A percentile compares a stretch with the other conserved stretches of the same genome.
Evolutionary conservation across 495 filamentous ascomycete genomes (phyloP).

Genomic region (Trypethelium eluteriae): DNA sequence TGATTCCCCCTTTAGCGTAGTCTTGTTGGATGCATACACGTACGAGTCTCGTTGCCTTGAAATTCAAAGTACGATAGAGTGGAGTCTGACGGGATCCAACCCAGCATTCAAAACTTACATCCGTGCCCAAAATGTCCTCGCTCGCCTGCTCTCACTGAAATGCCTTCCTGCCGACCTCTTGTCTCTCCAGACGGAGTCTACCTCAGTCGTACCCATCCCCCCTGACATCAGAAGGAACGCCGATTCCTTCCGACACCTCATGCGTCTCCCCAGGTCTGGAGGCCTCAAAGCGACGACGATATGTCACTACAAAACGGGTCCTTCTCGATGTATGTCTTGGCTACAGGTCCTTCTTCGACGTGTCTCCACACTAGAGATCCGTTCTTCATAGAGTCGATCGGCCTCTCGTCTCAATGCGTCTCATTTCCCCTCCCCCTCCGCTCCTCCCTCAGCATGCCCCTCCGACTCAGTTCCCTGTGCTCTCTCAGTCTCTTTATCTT

Average conservation of each 20-base stretch:
- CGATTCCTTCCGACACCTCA: no score
- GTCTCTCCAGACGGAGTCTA: not conserved
- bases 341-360: not conserved
- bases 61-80: not conserved
- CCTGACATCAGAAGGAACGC: no score
- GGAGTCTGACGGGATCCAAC: not conserved
- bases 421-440: constrained; percentile 12
- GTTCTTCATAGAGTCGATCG: no score
- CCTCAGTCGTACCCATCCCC: not conserved
- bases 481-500: constrained; percentile 38
- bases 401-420: constrained; percentile 1
- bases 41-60: not conserved
- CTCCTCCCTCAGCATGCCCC: not conserved
- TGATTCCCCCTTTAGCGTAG: constrained; percentile 1
- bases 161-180: no score
- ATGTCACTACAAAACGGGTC: not conserved
- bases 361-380: no score
- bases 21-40: not conserved
- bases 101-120: not conserved
- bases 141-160: not conserved
- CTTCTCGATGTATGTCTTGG: constrained; percentile 12
- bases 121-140: not conserved
- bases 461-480: constrained; percentile 19
- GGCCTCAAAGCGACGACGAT: not conserved
- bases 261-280: no score